These are phyloP conservation scores for Leishmania guyanensis DNA, from an alignment of 208 protist species.

Conservation along the genomic window DNA sequence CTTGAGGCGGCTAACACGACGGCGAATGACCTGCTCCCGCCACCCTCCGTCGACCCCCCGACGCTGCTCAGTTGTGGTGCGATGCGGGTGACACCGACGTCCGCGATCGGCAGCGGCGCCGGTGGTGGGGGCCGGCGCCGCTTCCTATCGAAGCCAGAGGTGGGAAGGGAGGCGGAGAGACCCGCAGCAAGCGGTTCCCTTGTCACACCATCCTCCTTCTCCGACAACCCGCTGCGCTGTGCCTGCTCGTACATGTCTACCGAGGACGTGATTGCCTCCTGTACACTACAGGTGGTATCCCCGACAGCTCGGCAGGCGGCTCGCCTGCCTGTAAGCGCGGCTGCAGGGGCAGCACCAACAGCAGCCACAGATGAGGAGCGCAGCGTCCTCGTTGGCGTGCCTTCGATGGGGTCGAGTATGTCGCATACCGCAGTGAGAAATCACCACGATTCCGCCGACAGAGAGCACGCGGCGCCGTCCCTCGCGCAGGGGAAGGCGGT, in stretches of 20 bases:
- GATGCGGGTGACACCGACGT: background rate
- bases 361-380: constrained; percentile 5
- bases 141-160: background rate
- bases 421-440: background rate
- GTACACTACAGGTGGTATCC: constrained; percentile 22
- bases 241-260: constrained; percentile 21
- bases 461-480: too few relatives aligned
- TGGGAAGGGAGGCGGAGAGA: background rate
- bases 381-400: background rate
- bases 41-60: background rate
- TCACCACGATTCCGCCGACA: background rate
- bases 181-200: background rate
- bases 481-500: background rate
- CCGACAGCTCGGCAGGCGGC: constrained; percentile 8
- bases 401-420: background rate
- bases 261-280: constrained; percentile 24
- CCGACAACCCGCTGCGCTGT: background rate
- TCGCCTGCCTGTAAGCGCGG: constrained; percentile 1
- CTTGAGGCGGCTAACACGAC: constrained; percentile 2
- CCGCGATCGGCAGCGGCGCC: background rate
- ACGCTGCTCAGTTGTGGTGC: background rate
- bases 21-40: background rate
- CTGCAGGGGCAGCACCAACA: background rate
- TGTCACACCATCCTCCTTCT: background rate
- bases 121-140: background rate